Evolutionary conservation across 2,329 filamentous ascomycete genomes (phyloP), one percentile per base, ranked within the genome.

Genomic region (Fusarium foetens): DNA sequence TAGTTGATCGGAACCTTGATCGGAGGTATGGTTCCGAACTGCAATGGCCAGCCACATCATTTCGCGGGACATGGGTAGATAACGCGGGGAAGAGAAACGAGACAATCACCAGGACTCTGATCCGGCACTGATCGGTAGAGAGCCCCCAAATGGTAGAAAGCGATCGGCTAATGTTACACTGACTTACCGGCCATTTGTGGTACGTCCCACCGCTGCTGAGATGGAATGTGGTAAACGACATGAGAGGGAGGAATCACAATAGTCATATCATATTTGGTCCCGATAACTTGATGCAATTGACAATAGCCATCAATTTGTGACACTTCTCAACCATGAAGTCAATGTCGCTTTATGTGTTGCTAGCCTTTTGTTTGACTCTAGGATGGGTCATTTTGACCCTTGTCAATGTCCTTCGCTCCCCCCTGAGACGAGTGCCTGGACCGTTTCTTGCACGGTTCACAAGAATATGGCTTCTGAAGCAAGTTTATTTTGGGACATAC

Each of bases 41-140:
- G 0, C 3, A 9, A 41, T 1, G 5, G 21, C 21, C 25, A 31
- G 36, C 36, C 21, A 42, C 25, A 23, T 23, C 25, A 54, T 39
- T 14, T 54, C 19, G 14, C 2, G 0, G 0, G 6, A 10, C 21
- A 23, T 5, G 36, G 25, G 25, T 31, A 19, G 11, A 19, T 1
- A 8, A 10, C 3, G 51, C 25, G 25, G 35, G 21, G 36, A 12
- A 31, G 5, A 17, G 25, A 2, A 6, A 23, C 0, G 25, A 8
- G 14, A 5, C 14, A 19, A 6, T 0, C 2, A 3, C 11, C 14
- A 19, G 19, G 23, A 7, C 4, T 19, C 7, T 29, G 17, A 46
- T 14, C 43, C 21, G 25, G 25, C 25, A 29, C 27, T 16, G n/a
- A 31, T 54, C 51, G 36, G 36, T 8, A 31, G 21, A 7, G 14